phyloP scores from a whole-genome alignment of 805 yeast genomes.

The Metschnikowia lachancei region DNA sequence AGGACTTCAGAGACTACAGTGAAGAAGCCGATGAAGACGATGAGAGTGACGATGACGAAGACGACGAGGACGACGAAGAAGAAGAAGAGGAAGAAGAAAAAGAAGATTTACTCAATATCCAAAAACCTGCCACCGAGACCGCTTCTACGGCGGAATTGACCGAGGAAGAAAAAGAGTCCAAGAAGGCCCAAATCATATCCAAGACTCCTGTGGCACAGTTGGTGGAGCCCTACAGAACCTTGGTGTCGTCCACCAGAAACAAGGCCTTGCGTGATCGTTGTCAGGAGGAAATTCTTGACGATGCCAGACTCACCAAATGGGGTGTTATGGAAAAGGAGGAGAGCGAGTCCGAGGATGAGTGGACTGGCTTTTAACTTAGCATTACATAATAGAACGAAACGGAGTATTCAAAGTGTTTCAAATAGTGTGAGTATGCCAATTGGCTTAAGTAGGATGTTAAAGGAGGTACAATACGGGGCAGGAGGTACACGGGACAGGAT shows the following conservation, averaged over 20 bases:
- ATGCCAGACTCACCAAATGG: constrained; percentile 65
- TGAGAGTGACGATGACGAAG: constrained; percentile 31
- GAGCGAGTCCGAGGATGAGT: constrained; percentile 25
- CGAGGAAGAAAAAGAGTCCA: constrained; percentile 19
- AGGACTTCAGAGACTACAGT: constrained; percentile 38
- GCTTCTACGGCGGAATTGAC: constrained; percentile 24
- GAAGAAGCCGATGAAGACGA: constrained; percentile 40
- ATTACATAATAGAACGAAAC: too few relatives aligned
- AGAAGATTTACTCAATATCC: too few relatives aligned
- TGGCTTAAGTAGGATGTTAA: too few relatives aligned
- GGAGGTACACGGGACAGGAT: too few relatives aligned
- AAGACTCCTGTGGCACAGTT: constrained; percentile 54
- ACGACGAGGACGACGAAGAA: constrained; percentile 8
- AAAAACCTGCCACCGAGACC: constrained; percentile 9
- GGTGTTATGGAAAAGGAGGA: constrained; percentile 42
- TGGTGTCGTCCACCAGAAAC: constrained; percentile 48
- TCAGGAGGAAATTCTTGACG: constrained; percentile 62
- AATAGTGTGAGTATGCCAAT: too few relatives aligned
- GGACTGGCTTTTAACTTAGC: constrained; percentile 19
- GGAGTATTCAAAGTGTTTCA: too few relatives aligned
- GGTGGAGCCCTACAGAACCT: constrained; percentile 56
- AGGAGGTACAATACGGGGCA: too few relatives aligned
- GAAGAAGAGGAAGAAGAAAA: constrained; percentile 22
- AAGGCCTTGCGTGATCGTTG: constrained; percentile 64
- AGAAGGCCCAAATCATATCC: constrained; percentile 33